phyloP scores from a whole-genome alignment of 257 asterid species.

The Salvia splendens region DNA sequence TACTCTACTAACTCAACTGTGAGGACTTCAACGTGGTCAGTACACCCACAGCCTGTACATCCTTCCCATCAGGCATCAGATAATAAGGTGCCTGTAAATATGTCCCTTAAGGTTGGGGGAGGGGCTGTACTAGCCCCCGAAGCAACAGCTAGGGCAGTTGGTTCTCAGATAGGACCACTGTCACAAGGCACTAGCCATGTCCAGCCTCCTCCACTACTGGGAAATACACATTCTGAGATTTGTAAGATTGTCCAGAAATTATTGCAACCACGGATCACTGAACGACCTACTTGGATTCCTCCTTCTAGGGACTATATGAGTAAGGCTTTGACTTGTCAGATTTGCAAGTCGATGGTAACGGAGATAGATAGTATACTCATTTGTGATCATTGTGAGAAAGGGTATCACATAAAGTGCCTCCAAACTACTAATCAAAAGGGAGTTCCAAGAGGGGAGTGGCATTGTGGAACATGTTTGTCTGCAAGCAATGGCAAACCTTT shows the following conservation, averaged over 20 bases:
- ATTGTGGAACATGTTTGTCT: slow-evolving; percentile 85
- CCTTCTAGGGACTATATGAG: slow-evolving; percentile 94
- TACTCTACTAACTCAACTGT: slow-evolving; percentile 48
- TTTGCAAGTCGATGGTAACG: slow-evolving; percentile 55
- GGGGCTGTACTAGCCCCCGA: slow-evolving; percentile 52
- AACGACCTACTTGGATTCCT: slow-evolving; percentile 72
- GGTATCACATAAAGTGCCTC: slow-evolving; percentile 92
- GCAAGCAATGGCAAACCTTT: slow-evolving; percentile 82
- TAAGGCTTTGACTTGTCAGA: slow-evolving; percentile 73
- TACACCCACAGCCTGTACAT: slow-evolving; percentile 59
- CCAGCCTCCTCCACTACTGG: slow-evolving; percentile 42
- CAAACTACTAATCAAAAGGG: slow-evolving; percentile 59
- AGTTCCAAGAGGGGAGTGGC: slow-evolving; percentile 91
- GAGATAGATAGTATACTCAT: slow-evolving; percentile 76
- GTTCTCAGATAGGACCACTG: slow-evolving; percentile 55
- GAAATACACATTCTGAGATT: slow-evolving; percentile 72
- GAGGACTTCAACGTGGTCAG: slow-evolving; percentile 77
- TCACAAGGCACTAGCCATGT: slow-evolving; percentile 49
- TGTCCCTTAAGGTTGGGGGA: slow-evolving; percentile 61
- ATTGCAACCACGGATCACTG: slow-evolving; percentile 54
- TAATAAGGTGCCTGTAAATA: slow-evolving; percentile 49
- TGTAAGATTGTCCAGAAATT: slow-evolving; percentile 77
- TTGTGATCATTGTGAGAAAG: slow-evolving; percentile 97
- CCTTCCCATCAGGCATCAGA: slow-evolving; percentile 54
- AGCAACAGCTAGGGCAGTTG: slow-evolving; percentile 47